These are phyloP conservation scores for Acrodontium crateriforme DNA, from an alignment of 2,329 filamentous ascomycete species.

Conservation along the genomic window DNA sequence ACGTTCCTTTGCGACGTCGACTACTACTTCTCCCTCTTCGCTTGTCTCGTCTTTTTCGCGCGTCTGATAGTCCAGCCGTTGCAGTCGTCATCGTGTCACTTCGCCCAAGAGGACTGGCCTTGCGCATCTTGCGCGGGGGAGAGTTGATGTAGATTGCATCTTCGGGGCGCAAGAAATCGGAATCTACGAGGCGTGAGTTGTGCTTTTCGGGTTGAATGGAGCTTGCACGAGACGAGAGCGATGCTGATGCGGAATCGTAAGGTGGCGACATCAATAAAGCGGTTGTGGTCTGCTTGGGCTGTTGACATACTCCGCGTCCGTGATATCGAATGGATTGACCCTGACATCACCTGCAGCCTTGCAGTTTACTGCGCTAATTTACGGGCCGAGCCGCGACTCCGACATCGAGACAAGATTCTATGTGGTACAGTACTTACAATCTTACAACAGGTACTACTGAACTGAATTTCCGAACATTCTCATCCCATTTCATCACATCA, in stretches of 20 bases:
- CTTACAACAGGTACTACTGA: too few relatives aligned
- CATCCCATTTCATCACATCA: too few relatives aligned
- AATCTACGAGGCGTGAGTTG: conserved; percentile 1
- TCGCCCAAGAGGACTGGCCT: conserved; percentile 16
- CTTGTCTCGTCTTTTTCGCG: conserved; percentile 29
- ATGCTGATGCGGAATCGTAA: conserved; percentile 7
- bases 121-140: conserved; percentile 38
- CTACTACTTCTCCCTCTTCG: conserved; percentile 48
- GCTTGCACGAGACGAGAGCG: conserved; percentile 9
- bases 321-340: too few relatives aligned
- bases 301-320: too few relatives aligned
- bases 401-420: too few relatives aligned
- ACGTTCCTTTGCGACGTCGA: conserved; percentile 56
- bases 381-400: too few relatives aligned
- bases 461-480: too few relatives aligned
- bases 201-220: conserved; percentile 7
- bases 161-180: conserved; percentile 57
- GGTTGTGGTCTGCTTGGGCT: too few relatives aligned
- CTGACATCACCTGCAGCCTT: too few relatives aligned
- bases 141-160: conserved; percentile 61
- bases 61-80: conserved; percentile 9
- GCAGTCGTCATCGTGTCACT: conserved; percentile 17
- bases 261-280: conserved; percentile 5
- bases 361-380: too few relatives aligned
- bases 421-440: too few relatives aligned